phyloP scores from a whole-genome alignment of 331 rosid species.

The Stylosanthes scabra region DNA sequence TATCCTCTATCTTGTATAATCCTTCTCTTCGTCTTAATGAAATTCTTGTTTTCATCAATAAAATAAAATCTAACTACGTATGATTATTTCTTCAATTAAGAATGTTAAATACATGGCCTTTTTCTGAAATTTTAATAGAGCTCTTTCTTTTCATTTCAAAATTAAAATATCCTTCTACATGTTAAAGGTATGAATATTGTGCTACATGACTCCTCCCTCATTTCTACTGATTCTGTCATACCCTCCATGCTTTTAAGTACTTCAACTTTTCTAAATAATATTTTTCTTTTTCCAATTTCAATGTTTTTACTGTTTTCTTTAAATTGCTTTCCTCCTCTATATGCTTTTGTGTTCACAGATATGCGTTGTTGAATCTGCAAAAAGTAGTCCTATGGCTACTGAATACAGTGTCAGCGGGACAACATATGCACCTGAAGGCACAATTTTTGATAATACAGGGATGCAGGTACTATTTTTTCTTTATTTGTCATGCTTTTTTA shows the following conservation, averaged over 20 bases:
- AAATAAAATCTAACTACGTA: too few species aligned
- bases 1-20: too few species aligned
- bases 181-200: conserved; percentile 14
- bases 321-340: conserved; percentile 17
- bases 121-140: conserved; percentile 5
- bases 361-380: conserved; percentile 85
- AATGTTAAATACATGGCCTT: neutral
- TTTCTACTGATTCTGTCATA: conserved; percentile 21
- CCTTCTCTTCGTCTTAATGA: too few species aligned
- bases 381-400: conserved; percentile 62
- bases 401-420: conserved; percentile 92
- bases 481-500: conserved; percentile 22
- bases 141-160: neutral
- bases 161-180: conserved; percentile 21
- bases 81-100: conserved; percentile 6
- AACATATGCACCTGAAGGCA: conserved; percentile 92
- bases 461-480: conserved; percentile 61
- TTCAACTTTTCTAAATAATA: conserved; percentile 4
- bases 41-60: too few species aligned
- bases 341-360: conserved; percentile 56
- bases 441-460: conserved; percentile 68
- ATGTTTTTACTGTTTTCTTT: conserved; percentile 22
- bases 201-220: conserved; percentile 23
- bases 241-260: conserved; percentile 7
- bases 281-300: conserved; percentile 21